Conservation (phyloP, 352 stramenopile species). For the Pythium phragmitis region DNA sequence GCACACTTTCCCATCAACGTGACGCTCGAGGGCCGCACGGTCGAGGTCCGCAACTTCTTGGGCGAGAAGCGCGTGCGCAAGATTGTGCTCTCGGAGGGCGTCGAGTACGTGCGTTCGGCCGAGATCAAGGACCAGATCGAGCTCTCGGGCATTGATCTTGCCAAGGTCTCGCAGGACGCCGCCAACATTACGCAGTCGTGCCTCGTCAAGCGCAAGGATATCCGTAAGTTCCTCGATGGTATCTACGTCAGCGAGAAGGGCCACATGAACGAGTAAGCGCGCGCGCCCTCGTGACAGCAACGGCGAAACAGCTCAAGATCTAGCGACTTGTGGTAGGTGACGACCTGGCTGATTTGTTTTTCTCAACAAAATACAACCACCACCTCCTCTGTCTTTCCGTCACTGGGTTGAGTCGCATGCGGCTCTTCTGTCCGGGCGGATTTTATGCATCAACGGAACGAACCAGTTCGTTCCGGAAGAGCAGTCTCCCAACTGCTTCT, state of each 20-base stretch:
- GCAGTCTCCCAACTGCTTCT: background rate
- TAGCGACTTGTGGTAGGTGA: slow-evolving; percentile 30
- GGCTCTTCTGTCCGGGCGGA: slow-evolving; percentile 91
- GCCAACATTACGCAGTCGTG: slow-evolving; percentile 87
- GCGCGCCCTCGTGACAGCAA: background rate
- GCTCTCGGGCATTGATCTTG: slow-evolving; percentile 97
- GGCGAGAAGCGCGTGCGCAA: slow-evolving; percentile 98
- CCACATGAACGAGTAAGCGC: slow-evolving; percentile 76
- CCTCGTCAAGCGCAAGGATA: slow-evolving; percentile 90
- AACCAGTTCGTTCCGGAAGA: slow-evolving; percentile 1
- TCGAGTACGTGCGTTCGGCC: slow-evolving; percentile 93
- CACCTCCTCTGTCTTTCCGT: slow-evolving; percentile 49
- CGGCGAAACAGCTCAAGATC: slow-evolving; percentile 25
- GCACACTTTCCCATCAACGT: slow-evolving; percentile 99
- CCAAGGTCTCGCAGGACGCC: slow-evolving; percentile 93
- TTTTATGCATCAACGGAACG: slow-evolving; percentile 57
- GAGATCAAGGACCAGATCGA: slow-evolving; percentile 99
- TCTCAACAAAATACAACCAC: slow-evolving; percentile 32
- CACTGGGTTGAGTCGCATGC: slow-evolving; percentile 86
- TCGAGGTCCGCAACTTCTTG: slow-evolving; percentile 99
- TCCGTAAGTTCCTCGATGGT: slow-evolving; percentile 99
- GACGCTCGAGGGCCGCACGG: slow-evolving; percentile 88
- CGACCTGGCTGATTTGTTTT: slow-evolving; percentile 39
- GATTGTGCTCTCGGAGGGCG: slow-evolving; percentile 92
- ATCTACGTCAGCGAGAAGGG: slow-evolving; percentile 99